phyloP scores from a whole-genome alignment of 2,329 filamentous ascomycete genomes.

The Fusarium sp. region DNA sequence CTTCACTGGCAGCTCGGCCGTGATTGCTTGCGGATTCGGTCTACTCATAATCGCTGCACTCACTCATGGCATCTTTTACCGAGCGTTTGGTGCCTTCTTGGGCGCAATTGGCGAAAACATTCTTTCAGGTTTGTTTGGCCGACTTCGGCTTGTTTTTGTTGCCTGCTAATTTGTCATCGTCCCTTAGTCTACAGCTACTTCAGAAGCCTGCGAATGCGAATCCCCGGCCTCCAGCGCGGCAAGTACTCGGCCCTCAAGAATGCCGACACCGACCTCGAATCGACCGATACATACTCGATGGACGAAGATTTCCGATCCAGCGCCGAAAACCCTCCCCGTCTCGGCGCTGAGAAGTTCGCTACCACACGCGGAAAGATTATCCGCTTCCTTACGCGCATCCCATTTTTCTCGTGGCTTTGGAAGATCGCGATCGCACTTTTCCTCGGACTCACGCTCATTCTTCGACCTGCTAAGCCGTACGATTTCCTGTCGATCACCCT shows the following conservation, averaged over 20 bases:
- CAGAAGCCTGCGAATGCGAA: conserved; percentile 36
- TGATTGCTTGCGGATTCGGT: conserved; percentile 42
- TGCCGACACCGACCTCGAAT: conserved; percentile 38
- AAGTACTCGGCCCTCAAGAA: conserved; percentile 38
- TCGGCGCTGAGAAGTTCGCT: conserved; percentile 31
- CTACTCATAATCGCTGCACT: conserved; percentile 47
- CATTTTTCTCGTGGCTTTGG: conserved; percentile 35
- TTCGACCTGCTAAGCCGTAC: conserved; percentile 53
- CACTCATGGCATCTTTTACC: conserved; percentile 45
- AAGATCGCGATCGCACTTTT: conserved; percentile 42
- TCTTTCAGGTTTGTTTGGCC: conserved; percentile 28
- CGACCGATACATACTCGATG: conserved; percentile 41
- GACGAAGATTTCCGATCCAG: conserved; percentile 38
- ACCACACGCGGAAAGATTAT: conserved; percentile 17
- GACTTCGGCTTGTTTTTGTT: background rate
- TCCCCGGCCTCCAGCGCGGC: conserved; percentile 37
- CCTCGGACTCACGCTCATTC: conserved; percentile 39
- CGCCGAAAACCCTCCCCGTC: conserved; percentile 18
- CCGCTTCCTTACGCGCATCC: conserved; percentile 25
- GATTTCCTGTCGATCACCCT: conserved; percentile 53
- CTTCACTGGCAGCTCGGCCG: conserved; percentile 50
- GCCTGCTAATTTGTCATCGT: conserved; percentile 15
- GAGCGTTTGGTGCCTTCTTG: conserved; percentile 43
- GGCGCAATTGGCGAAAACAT: conserved; percentile 36
- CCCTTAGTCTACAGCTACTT: conserved; percentile 35